Conservation (phyloP, 306 rosid species). For the Glycine latifolia region DNA sequence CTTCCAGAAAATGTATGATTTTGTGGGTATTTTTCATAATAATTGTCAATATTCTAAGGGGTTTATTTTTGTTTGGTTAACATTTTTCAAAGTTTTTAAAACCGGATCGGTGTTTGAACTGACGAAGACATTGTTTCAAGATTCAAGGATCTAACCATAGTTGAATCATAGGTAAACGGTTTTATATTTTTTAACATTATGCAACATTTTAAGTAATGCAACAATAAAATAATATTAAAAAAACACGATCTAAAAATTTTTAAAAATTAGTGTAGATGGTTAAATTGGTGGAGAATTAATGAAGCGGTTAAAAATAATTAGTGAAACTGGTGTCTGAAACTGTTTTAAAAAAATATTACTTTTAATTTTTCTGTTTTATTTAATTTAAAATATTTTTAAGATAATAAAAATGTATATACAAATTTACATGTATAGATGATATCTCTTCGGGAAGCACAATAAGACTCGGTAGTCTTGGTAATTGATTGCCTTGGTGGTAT, state of each 20-base stretch:
- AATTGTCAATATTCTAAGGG: neutral
- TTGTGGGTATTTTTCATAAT: neutral
- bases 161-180: no score
- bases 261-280: neutral
- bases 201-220: no score
- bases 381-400: neutral
- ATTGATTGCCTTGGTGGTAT: no score
- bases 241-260: no score
- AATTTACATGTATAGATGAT: no score
- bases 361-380: neutral
- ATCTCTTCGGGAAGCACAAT: no score
- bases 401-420: neutral
- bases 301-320: neutral
- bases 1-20: slow-evolving; percentile 22
- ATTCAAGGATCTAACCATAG: neutral
- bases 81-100: neutral
- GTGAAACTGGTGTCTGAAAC: neutral
- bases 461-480: no score
- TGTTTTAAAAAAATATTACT: no score
- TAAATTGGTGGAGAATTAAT: neutral
- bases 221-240: no score
- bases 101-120: no score
- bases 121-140: neutral
- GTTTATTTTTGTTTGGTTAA: neutral
- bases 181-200: no score